A percentile compares a stretch with the other conserved stretches of the same genome.
These are phyloP conservation scores for Knoxia roxburghii DNA, from an alignment of 257 asterid genomes.

Conservation along the genomic window DNA sequence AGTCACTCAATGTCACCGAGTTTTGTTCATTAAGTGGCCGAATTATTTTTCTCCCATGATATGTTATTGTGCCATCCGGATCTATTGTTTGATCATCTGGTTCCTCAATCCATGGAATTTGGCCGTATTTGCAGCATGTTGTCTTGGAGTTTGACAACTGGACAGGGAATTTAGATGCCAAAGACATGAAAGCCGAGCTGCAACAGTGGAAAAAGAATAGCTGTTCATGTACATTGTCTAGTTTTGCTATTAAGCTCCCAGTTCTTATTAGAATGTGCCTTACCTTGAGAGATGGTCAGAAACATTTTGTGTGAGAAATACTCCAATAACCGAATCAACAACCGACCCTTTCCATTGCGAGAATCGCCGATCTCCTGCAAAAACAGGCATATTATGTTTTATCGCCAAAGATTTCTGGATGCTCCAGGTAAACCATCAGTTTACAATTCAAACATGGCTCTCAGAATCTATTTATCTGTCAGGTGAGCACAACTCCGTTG, in stretches of 20 bases:
- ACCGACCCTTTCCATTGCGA: constrained; percentile 96
- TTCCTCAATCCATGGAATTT: constrained; percentile 38
- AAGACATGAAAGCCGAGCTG: constrained; percentile 95
- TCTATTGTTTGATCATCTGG: constrained; percentile 51
- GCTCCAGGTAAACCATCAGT: not conserved
- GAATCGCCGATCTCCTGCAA: constrained; percentile 89
- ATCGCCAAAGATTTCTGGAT: not conserved
- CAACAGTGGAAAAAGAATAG: constrained; percentile 20
- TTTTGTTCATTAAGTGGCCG: constrained; percentile 35
- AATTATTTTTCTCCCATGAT: constrained; percentile 30
- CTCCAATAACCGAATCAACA: constrained; percentile 96
- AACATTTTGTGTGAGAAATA: constrained; percentile 93
- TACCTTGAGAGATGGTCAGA: constrained; percentile 98
- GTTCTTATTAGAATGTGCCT: constrained; percentile 5
- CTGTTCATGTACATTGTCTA: not conserved
- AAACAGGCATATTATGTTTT: constrained; percentile 1
- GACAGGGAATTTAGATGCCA: constrained; percentile 77
- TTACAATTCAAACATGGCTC: not conserved
- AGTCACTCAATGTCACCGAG: constrained; percentile 36
- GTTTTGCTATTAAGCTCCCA: not conserved
- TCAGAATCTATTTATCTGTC: not conserved
- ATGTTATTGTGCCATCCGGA: constrained; percentile 57
- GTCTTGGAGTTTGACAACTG: constrained; percentile 20
- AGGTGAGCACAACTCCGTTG: not conserved
- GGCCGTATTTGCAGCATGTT: constrained; percentile 21